Evolutionary conservation across 352 stramenopile genomes (phyloP), one percentile per base, ranked within the genome.

Genomic region (Peronosclerospora sorghi): DNA sequence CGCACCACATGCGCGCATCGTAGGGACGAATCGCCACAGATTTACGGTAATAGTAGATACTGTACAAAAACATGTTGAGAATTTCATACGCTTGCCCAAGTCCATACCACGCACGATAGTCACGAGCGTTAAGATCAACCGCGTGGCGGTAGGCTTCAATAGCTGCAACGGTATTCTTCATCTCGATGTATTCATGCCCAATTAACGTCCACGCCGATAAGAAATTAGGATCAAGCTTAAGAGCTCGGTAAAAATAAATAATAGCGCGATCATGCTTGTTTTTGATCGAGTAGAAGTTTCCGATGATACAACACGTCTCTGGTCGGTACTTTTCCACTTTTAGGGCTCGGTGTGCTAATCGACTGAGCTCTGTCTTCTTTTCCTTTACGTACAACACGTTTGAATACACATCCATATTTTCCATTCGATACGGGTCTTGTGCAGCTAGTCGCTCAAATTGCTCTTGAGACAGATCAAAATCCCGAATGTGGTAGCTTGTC

Each of bases 51-150:
- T 98, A 98, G 74, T 98, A 97, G n/a, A 98, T 79, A 32, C 94
- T 96, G 67, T 98, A 98, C 41, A 97, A 74, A 44, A 92, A 88
- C 93, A 98, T 98, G 57, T 98, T 96, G 38, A 98, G 72, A 36
- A 98, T 96, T 73, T 99, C 95, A 67, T 99, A 98, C 0, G 92
- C 95, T 63, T 98, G 95, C 0, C 95, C 96, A 17, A 99, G 76
- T 15, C 95, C 95, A 60, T 98, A 98, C 95, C 95, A 99, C 12
- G 96, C 95, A 24, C 95, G 77, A 66, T 98, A 98, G 57, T 99
- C 95, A 17, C 84, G 70, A 12, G 76, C 70, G 54, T 87, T 96
- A 9, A 98, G 79, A 59, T 97, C 86, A 37, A 85, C 65, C 1
- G 94, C 96, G 38, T 94, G 79, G 15, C 95, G 86, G 56, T 98